phyloP scores from a whole-genome alignment of 805 yeast species.

The Yarrowia divulgata region DNA sequence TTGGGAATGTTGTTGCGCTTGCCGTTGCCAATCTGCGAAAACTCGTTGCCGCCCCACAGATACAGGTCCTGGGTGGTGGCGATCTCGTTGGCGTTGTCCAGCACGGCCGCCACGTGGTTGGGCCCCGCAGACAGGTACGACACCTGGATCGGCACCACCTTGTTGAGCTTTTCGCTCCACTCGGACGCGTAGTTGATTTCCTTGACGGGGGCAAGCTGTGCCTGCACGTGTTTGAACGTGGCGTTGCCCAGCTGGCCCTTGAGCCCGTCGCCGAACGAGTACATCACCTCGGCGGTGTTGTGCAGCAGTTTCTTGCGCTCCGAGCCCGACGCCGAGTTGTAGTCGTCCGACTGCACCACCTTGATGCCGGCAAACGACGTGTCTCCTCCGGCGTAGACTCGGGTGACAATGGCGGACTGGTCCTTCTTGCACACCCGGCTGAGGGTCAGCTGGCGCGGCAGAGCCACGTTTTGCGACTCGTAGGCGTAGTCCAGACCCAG shows the following conservation, averaged over 20 bases:
- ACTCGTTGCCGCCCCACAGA: slow-evolving; percentile 84
- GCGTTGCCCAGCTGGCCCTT: slow-evolving; percentile 88
- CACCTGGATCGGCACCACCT: slow-evolving; percentile 58
- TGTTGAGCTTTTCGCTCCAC: slow-evolving; percentile 58
- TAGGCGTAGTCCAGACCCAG: slow-evolving; percentile 73
- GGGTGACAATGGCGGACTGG: slow-evolving; percentile 46
- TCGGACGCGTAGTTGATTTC: slow-evolving; percentile 58
- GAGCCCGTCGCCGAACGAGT: slow-evolving; percentile 83
- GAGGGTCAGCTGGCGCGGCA: slow-evolving; percentile 65
- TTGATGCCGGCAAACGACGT: slow-evolving; percentile 59
- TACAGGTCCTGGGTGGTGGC: slow-evolving; percentile 58
- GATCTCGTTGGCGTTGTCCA: slow-evolving; percentile 56
- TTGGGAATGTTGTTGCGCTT: slow-evolving; percentile 60
- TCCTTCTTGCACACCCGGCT: slow-evolving; percentile 55
- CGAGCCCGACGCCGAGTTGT: slow-evolving; percentile 42
- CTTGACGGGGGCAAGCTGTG: slow-evolving; percentile 67
- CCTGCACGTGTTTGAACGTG: slow-evolving; percentile 73
- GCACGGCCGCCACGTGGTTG: slow-evolving; percentile 68
- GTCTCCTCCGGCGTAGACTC: slow-evolving; percentile 74
- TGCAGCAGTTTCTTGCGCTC: slow-evolving; percentile 26
- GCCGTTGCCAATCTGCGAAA: slow-evolving; percentile 87
- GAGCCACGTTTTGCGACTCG: slow-evolving; percentile 70
- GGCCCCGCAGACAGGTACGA: slow-evolving; percentile 65
- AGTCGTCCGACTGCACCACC: slow-evolving; percentile 45
- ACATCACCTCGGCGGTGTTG: slow-evolving; percentile 43